Evolutionary conservation across 139 green algal genomes (phyloP).

Genomic region (Coccomyxa sp.): DNA sequence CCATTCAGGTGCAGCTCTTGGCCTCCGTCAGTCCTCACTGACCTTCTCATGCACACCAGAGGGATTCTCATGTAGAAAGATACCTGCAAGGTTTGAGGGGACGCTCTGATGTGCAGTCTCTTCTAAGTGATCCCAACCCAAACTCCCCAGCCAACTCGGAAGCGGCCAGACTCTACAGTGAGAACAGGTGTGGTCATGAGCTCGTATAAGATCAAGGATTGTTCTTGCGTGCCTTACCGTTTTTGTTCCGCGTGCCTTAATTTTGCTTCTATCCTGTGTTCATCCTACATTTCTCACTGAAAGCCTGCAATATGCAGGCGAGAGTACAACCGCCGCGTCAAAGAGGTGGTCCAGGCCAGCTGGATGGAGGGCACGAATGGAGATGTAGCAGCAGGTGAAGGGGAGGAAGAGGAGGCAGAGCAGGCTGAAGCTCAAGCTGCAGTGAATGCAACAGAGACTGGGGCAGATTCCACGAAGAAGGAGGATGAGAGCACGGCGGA

Average conservation of each 20-base stretch:
- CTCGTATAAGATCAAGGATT: background rate
- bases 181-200: slow-evolving; percentile 58
- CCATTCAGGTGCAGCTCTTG: slow-evolving; percentile 69
- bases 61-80: too few relatives aligned
- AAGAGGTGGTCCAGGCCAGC: slow-evolving; percentile 81
- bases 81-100: too few relatives aligned
- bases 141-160: slow-evolving; percentile 97
- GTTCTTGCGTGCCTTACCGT: background rate
- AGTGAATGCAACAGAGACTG: too few relatives aligned
- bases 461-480: too few relatives aligned
- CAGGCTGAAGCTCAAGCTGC: background rate
- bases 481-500: too few relatives aligned
- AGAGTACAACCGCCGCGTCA: slow-evolving; percentile 89
- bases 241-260: too few relatives aligned
- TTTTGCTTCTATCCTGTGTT: background rate
- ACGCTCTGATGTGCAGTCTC: slow-evolving; percentile 58
- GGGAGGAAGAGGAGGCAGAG: background rate
- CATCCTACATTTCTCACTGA: background rate
- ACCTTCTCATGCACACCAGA: too few relatives aligned
- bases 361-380: slow-evolving; percentile 30
- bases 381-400: background rate
- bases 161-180: slow-evolving; percentile 85
- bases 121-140: slow-evolving; percentile 96
- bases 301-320: slow-evolving; percentile 16
- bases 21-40: too few relatives aligned